Evolutionary conservation across 176 grass and related monocot species (phyloP).

Genomic region (Rhynchospora tenuis): DNA sequence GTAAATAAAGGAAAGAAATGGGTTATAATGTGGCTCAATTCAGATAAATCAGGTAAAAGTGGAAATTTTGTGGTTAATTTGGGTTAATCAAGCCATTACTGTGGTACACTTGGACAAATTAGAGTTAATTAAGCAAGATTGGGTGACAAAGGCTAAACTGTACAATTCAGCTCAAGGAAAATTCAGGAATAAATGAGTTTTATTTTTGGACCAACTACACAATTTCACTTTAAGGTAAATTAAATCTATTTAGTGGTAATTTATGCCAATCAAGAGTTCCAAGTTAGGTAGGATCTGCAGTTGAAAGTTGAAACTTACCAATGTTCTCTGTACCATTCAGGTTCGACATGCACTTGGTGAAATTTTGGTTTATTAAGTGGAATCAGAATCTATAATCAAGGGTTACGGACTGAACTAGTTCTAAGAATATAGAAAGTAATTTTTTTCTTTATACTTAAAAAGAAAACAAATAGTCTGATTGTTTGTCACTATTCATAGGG

Average conservation of each 20-base stretch:
- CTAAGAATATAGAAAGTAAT: not conserved
- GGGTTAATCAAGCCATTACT: not conserved
- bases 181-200: too few relatives aligned
- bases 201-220: too few relatives aligned
- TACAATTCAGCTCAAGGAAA: too few relatives aligned
- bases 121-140: not conserved
- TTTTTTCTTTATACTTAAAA: constrained; percentile 20
- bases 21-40: not conserved
- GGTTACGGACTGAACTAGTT: not conserved
- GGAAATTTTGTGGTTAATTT: not conserved
- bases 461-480: constrained; percentile 5
- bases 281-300: not conserved
- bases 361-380: not conserved
- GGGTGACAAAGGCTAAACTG: not conserved
- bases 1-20: not conserved
- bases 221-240: too few relatives aligned
- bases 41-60: not conserved
- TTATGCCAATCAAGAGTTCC: not conserved
- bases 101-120: not conserved
- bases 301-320: not conserved
- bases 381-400: not conserved
- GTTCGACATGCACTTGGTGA: not conserved
- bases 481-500: constrained; percentile 51
- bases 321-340: not conserved
- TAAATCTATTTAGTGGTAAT: not conserved